Conservation (phyloP, 2,329 filamentous ascomycete genomes). For the Fusarium bulbicola region DNA sequence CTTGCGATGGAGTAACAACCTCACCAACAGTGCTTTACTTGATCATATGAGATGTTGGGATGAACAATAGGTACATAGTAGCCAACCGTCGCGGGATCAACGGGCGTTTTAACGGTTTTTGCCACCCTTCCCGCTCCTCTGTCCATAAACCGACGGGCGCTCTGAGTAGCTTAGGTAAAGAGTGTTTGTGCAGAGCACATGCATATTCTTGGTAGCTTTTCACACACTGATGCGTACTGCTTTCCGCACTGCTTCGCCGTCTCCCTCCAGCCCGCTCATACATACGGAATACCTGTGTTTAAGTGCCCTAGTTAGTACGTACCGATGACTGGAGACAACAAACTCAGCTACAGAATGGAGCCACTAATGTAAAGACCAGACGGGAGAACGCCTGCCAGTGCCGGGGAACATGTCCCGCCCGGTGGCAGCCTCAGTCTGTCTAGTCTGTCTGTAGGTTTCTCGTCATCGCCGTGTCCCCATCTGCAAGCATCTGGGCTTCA, state of each 20-base stretch:
- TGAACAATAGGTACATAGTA: neutral
- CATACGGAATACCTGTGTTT: neutral
- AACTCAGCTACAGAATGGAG: conserved; percentile 10
- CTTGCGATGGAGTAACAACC: neutral
- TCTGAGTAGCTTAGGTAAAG: neutral
- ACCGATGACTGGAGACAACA: neutral
- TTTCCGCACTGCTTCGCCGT: neutral
- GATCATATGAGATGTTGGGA: conserved; percentile 20
- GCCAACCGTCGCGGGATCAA: conserved; percentile 12
- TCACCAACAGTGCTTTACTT: neutral
- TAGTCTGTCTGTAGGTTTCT: conserved; percentile 9
- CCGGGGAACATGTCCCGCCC: conserved; percentile 30
- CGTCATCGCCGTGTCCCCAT: conserved; percentile 15
- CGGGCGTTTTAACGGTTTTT: conserved; percentile 26
- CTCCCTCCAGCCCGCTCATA: neutral
- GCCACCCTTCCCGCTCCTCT: conserved; percentile 2
- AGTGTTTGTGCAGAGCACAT: neutral
- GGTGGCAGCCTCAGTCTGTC: conserved; percentile 10
- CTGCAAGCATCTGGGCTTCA: conserved; percentile 19
- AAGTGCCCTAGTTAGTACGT: neutral
- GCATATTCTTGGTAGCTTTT: neutral
- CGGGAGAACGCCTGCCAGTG: conserved; percentile 17
- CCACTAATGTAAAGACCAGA: conserved; percentile 25
- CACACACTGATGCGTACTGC: neutral
- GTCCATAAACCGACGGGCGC: neutral